Percentiles rank a stretch among this genome's conserved stretches.
phyloP scores from a whole-genome alignment of 306 rosid genomes.

The Rosa rugosa region DNA sequence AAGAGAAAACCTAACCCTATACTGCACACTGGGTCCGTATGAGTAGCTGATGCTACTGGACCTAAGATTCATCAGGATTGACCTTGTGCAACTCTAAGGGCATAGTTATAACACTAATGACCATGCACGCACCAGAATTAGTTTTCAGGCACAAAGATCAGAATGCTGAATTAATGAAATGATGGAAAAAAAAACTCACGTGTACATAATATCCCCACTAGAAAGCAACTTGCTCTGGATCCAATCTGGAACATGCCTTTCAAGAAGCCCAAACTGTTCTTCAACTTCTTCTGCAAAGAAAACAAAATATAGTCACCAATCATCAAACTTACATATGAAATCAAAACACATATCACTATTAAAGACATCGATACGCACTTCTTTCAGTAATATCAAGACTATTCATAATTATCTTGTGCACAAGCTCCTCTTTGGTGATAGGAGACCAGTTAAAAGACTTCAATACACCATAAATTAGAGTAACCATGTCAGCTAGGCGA shows the following conservation, averaged over 20 bases:
- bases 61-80: not conserved
- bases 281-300: slow-evolving; percentile 60
- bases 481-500: slow-evolving; percentile 47
- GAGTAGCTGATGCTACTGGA: not conserved
- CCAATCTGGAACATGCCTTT: slow-evolving; percentile 60
- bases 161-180: not conserved
- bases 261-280: slow-evolving; percentile 49
- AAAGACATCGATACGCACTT: slow-evolving; percentile 38
- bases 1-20: not conserved
- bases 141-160: not conserved
- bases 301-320: slow-evolving; percentile 22
- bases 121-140: not conserved
- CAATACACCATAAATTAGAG: slow-evolving; percentile 52
- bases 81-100: not conserved
- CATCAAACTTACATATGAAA: slow-evolving; percentile 21
- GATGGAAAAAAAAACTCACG: slow-evolving; percentile 32
- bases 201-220: slow-evolving; percentile 49
- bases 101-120: not conserved
- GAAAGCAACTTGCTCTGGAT: slow-evolving; percentile 44
- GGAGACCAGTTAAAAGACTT: slow-evolving; percentile 44
- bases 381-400: slow-evolving; percentile 51
- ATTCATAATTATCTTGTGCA: slow-evolving; percentile 63
- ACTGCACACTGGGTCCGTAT: not conserved
- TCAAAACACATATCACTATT: slow-evolving; percentile 18
- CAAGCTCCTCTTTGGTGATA: slow-evolving; percentile 72